phyloP scores from a whole-genome alignment of 345 rosid genomes.

The Rhodamnia rubescens region DNA sequence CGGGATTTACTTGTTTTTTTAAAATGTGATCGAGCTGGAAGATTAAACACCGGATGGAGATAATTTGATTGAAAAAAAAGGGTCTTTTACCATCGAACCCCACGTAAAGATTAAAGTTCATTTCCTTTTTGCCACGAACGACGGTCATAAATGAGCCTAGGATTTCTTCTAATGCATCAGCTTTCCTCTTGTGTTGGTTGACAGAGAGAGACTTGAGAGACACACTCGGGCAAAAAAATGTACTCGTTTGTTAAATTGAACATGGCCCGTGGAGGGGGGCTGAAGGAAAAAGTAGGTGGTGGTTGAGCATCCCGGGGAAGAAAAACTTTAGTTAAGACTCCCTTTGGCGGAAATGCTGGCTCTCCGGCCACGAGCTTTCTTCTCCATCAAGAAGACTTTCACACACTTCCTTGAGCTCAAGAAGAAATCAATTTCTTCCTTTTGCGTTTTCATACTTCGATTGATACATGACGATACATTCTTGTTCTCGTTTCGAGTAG shows the following conservation, averaged over 20 bases:
- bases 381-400: background rate
- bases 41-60: background rate
- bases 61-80: background rate
- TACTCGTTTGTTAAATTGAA: background rate
- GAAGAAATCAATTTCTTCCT: background rate
- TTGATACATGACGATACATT: background rate
- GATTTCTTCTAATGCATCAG: background rate
- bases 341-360: background rate
- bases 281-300: slow-evolving; percentile 20
- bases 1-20: background rate
- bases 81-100: background rate
- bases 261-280: background rate
- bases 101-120: background rate
- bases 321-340: background rate
- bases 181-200: background rate
- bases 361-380: background rate
- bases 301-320: slow-evolving; percentile 20
- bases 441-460: background rate
- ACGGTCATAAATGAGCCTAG: background rate
- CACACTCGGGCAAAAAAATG: background rate
- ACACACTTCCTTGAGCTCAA: background rate
- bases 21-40: background rate
- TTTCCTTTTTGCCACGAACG: background rate
- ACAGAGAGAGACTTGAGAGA: background rate
- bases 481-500: background rate